phyloP scores from a whole-genome alignment of 2,329 filamentous ascomycete species.

The Dactylonectria estremocensis region DNA sequence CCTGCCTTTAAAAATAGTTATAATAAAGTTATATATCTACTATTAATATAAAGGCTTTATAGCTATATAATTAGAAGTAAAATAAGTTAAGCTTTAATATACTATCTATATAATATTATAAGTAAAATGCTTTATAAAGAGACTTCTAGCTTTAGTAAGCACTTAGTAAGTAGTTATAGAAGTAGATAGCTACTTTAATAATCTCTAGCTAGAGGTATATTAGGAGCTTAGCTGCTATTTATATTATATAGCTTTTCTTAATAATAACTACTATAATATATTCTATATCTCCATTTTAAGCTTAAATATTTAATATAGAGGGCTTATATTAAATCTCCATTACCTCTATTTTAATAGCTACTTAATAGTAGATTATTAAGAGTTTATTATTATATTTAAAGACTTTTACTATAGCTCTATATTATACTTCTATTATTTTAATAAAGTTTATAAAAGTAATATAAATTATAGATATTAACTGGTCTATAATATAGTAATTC shows the following conservation, averaged over 20 bases:
- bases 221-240: not conserved
- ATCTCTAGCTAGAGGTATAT: not conserved
- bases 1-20: not conserved
- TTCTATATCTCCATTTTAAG: not conserved
- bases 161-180: not conserved
- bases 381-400: not conserved
- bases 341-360: not conserved
- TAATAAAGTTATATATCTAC: not conserved
- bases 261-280: not conserved
- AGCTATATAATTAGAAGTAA: not conserved
- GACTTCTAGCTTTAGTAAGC: not conserved
- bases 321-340: not conserved
- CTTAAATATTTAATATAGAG: not conserved
- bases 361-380: not conserved
- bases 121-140: not conserved
- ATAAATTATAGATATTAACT: not conserved
- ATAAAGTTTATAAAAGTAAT: not conserved
- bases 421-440: not conserved
- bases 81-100: not conserved
- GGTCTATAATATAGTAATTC: not conserved
- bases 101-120: not conserved
- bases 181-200: not conserved
- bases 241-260: not conserved
- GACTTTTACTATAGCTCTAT: not conserved
- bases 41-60: not conserved